Evolutionary conservation across 345 rosid species (phyloP), one percentile per base, ranked within the genome.

Genomic region (Populus davidiana): DNA sequence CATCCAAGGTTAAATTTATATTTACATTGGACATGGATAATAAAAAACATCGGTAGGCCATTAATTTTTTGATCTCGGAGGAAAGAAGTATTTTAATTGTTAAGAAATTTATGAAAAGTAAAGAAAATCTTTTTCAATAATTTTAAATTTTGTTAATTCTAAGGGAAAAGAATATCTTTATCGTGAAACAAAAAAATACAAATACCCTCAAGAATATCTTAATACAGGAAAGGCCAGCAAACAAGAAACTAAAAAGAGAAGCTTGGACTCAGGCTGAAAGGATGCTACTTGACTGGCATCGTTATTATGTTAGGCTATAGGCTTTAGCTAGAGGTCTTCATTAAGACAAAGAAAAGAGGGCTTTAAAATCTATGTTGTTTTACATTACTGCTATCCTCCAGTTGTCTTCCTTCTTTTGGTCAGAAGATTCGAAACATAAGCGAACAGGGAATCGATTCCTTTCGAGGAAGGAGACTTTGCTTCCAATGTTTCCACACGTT

Each of bases 361-460:
- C 9, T 20, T 18, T 0, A 2, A 52, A 52, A 52, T 52, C 61
- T 54, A 54, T 21, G 4, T 2, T 54, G n/a, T 59, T 33, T 59
- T 23, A 59, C 63, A 9, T 9, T 5, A 9, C 13, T 59, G 29
- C 27, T 27, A 9, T 59, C 64, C 64, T 23, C 27, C 25, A n/a
- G 27, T 59, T 59, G 64, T 4, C 64, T n/a, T 59, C 62, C 62
- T 21, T 2, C 59, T 52, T 20, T 20, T 20, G 69, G 44, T 54
- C 33, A 23, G 33, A 35, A 66, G 10, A 75, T 23, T 18, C 33
- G 23, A 50, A 47, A 33, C 44, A 7, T 6, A 10, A 47, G 23
- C 17, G 64, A 77, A 35, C 61, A 47, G 59, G 62, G 79, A 80
- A 84, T 81, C 79, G 36, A 73, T 74, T 62, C 82, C 74, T 63